Percentiles rank a stretch among this genome's conserved stretches.
Evolutionary conservation across 257 asterid species (phyloP).

Genomic region (Eucommia ulmoides): DNA sequence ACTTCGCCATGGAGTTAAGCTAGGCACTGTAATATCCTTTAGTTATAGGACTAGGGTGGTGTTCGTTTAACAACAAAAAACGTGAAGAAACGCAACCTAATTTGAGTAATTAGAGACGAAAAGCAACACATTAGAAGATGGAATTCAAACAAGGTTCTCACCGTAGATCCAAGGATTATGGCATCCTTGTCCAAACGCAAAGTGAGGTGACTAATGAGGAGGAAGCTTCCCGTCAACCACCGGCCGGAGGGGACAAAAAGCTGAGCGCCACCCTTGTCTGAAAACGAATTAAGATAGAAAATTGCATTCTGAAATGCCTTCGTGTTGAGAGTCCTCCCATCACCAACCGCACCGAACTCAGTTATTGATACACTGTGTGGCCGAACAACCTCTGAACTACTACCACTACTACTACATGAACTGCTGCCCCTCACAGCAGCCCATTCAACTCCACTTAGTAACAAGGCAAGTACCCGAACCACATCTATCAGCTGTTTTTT

Average conservation of each 20-base stretch:
- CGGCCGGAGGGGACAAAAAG: constrained; percentile 1
- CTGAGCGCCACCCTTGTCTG: background rate
- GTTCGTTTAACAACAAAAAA: too few relatives aligned
- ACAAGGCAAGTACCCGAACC: background rate
- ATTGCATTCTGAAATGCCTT: background rate
- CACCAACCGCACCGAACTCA: background rate
- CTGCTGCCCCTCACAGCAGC: background rate
- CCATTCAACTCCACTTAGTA: background rate
- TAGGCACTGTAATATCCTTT: too few relatives aligned
- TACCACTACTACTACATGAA: background rate
- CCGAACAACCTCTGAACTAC: background rate
- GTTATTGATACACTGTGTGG: background rate
- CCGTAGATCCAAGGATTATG: background rate
- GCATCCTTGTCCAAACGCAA: background rate
- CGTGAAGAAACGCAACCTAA: too few relatives aligned
- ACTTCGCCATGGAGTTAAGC: too few relatives aligned
- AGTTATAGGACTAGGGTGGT: too few relatives aligned
- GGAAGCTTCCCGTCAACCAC: background rate
- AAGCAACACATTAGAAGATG: too few relatives aligned
- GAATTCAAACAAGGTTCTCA: background rate
- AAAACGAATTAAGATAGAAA: background rate
- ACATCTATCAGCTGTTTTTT: background rate
- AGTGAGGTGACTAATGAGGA: constrained; percentile 1
- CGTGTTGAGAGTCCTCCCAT: background rate
- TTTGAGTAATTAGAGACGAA: too few relatives aligned